Base-by-base conservation (phyloP, 1,139 yeast genomes). In the Debaryomycetaceae sp. region DNA sequence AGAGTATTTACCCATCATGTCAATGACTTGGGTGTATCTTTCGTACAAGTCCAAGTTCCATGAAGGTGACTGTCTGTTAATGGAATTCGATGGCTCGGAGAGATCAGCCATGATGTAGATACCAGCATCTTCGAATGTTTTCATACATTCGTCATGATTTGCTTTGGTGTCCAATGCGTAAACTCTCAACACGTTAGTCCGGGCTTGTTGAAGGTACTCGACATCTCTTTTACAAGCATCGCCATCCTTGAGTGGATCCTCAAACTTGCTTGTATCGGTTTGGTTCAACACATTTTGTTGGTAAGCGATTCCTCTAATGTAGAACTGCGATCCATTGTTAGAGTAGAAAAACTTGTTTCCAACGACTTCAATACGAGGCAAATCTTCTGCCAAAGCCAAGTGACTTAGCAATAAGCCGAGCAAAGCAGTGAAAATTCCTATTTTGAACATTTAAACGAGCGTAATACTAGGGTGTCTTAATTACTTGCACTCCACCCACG, bases 111-210 rank as follows among this genome's bases (percentile, higher is more conserved):
- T 68, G 24, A 90, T 80, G 58, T 90, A 90, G 54, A 91, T 89
- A 45, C 97, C 97, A 6, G 96, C 97, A 45, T 87, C 84, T 55
- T 87, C 84, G 57, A 89, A 80, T 51, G 87, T 77, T 37, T 88
- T 74, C 95, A 91, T 88, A 72, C 98, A 91, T 55, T 80, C 84
- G 58, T 86, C 91, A 62, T 90, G 97, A 65, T 89, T 82, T 46
- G 82, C 58, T 48, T 78, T 80, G 11, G 95, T 88, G 63, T 87
- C 83, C 49, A 87, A 69, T 7, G 95, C 85, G 66, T 88, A 88
- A 20, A 81, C 81, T 60, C 86, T 72, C 49, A 87, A 75, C 23
- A 86, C 81, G 68, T 91, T 90, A 57, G 90, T 78, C 33, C 91
- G 87, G 45, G 88, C 71, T 56, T 83, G 79, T 65, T 85, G 90